Evolutionary conservation across 768 basidiomycete genomes (phyloP).

Genomic region (Phylloporus rhodoxanthus): DNA sequence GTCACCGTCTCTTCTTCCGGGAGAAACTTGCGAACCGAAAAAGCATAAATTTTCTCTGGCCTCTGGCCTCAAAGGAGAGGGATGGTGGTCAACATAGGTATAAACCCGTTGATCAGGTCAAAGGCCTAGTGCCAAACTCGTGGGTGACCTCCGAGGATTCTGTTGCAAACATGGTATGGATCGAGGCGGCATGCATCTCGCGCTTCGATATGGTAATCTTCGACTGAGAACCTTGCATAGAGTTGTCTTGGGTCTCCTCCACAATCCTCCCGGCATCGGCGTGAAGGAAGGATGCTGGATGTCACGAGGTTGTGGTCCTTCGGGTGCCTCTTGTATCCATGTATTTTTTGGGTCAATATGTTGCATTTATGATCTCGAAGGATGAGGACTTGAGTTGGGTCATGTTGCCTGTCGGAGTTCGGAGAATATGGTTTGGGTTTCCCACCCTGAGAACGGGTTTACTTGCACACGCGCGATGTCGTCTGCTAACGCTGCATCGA

Average conservation of each 20-base stretch:
- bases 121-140: conserved; percentile 44
- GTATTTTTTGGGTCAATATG: no score
- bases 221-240: conserved; percentile 13
- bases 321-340: not conserved
- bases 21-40: conserved; percentile 35
- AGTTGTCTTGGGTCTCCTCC: conserved; percentile 32
- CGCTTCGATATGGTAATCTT: not conserved
- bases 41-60: conserved; percentile 34
- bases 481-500: conserved; percentile 1
- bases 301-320: not conserved
- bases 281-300: not conserved
- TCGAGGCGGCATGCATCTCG: conserved; percentile 43
- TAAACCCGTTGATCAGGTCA: conserved; percentile 55
- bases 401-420: no score
- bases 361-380: no score
- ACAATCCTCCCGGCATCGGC: conserved; percentile 16
- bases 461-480: conserved; percentile 6
- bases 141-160: conserved; percentile 55
- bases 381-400: no score
- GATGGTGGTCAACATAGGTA: conserved; percentile 55
- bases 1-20: conserved; percentile 38
- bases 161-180: conserved; percentile 48
- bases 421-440: no score
- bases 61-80: conserved; percentile 39
- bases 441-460: no score